Evolutionary conservation across 1,284 basidiomycete genomes (phyloP).

Genomic region (Cutaneotrichosporon curvatum): DNA sequence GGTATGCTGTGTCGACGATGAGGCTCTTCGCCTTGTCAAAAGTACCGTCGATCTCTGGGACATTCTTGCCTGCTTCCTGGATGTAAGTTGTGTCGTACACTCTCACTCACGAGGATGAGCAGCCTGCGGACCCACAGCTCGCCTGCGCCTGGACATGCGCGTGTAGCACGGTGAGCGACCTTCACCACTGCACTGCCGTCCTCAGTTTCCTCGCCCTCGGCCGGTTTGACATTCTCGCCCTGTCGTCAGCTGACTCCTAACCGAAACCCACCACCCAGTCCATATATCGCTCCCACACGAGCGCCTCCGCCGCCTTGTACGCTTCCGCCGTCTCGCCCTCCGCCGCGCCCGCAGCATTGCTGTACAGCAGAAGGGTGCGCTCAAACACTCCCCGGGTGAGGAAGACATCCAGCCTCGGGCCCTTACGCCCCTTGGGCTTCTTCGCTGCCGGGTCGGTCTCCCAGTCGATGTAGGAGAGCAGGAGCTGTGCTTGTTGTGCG

Average conservation of each 20-base stretch:
- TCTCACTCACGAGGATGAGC: conserved; percentile 12
- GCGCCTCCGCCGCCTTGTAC: conserved; percentile 38
- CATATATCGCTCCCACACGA: conserved; percentile 35
- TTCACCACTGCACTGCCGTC: conserved; percentile 56
- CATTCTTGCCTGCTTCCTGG: conserved; percentile 6
- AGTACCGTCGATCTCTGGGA: conserved; percentile 6
- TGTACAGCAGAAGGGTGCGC: conserved; percentile 59
- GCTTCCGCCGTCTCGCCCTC: conserved; percentile 53
- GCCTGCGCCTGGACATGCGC: conserved; percentile 37
- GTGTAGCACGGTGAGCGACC: conserved; percentile 16
- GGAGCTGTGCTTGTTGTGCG: conserved; percentile 18
- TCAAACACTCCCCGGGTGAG: conserved; percentile 64
- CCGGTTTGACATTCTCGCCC: conserved; percentile 3
- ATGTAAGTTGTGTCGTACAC: not conserved
- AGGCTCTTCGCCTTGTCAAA: conserved; percentile 8
- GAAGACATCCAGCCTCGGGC: conserved; percentile 49
- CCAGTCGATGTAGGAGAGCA: conserved; percentile 37
- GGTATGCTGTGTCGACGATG: conserved; percentile 5
- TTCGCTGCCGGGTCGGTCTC: conserved; percentile 49
- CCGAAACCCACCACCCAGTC: conserved; percentile 30
- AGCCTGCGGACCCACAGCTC: conserved; percentile 35
- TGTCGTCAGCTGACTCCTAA: not conserved
- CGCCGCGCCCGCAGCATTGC: conserved; percentile 50
- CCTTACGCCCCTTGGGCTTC: conserved; percentile 45
- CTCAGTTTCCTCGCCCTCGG: conserved; percentile 46